phyloP scores from a whole-genome alignment of 495 filamentous ascomycete genomes.

The Lasiosphaeriaceae sp. region DNA sequence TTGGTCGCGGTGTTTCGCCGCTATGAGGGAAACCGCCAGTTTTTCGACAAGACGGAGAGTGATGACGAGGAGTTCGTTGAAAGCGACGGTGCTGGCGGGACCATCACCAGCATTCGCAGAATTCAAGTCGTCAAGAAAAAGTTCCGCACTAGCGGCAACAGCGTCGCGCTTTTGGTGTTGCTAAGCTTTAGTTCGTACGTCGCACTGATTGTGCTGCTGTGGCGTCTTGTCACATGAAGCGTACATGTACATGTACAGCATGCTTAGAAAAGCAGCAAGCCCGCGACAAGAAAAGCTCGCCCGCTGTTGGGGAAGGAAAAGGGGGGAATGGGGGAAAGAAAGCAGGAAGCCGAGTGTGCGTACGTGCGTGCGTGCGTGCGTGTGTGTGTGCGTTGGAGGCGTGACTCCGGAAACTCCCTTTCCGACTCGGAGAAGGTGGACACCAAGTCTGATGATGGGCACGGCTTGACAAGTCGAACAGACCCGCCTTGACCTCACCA shows the following conservation, averaged over 20 bases:
- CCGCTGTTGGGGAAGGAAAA: neutral
- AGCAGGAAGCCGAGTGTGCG: neutral
- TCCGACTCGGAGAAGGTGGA: neutral
- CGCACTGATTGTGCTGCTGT: slow-evolving; percentile 70
- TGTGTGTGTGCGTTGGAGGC: neutral
- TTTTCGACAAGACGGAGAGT: slow-evolving; percentile 68
- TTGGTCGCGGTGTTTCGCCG: slow-evolving; percentile 76
- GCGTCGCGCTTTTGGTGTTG: slow-evolving; percentile 74
- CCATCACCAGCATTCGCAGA: neutral
- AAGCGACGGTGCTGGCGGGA: slow-evolving; percentile 16
- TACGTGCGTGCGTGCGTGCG: too few species aligned
- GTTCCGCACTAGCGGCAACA: slow-evolving; percentile 86
- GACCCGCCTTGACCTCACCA: neutral
- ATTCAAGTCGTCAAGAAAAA: slow-evolving; percentile 52
- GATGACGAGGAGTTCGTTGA: slow-evolving; percentile 27
- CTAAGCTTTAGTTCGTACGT: slow-evolving; percentile 80
- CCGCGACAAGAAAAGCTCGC: neutral
- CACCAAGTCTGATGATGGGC: neutral
- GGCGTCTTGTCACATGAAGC: slow-evolving; percentile 43
- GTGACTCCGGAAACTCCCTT: neutral
- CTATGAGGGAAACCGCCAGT: slow-evolving; percentile 87
- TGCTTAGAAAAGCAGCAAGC: neutral
- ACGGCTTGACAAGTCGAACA: neutral
- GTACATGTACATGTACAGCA: too few species aligned
- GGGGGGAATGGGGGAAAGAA: neutral